These are phyloP conservation scores for Trichoderma sp. DNA, from an alignment of 2,329 filamentous ascomycete genomes.

Conservation along the genomic window DNA sequence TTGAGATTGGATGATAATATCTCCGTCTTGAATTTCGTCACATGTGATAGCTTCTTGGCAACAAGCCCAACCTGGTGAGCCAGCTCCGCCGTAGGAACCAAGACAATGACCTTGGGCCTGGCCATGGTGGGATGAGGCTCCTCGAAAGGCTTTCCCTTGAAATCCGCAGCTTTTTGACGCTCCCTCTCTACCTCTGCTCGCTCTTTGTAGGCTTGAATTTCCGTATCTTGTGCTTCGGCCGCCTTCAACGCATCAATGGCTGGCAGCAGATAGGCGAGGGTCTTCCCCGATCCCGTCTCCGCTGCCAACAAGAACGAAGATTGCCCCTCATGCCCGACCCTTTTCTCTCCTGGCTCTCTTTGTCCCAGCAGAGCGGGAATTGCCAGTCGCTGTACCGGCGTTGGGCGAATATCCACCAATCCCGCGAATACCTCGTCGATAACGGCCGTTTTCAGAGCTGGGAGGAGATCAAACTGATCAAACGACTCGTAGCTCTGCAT, in stretches of 20 bases:
- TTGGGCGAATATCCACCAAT: conserved; percentile 75
- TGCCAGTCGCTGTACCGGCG: conserved; percentile 84
- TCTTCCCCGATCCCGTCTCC: conserved; percentile 97
- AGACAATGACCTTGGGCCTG: conserved; percentile 78
- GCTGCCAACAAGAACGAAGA: conserved; percentile 77
- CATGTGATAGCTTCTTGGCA: conserved; percentile 80
- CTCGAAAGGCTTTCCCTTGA: conserved; percentile 64
- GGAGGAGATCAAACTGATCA: conserved; percentile 75
- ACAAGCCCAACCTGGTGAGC: conserved; percentile 83
- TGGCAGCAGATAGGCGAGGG: conserved; percentile 86
- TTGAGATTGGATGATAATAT: conserved; percentile 77
- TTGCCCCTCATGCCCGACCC: conserved; percentile 43
- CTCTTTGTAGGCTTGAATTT: conserved; percentile 59
- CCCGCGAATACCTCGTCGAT: conserved; percentile 71
- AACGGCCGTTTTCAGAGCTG: conserved; percentile 70
- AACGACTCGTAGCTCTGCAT: conserved; percentile 75
- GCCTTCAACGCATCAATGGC: conserved; percentile 82
- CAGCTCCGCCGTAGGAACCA: conserved; percentile 90
- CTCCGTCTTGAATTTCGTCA: conserved; percentile 81
- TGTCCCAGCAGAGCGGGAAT: conserved; percentile 77
- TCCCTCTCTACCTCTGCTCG: conserved; percentile 57
- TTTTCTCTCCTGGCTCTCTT: conserved; percentile 34
- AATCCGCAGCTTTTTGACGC: conserved; percentile 54
- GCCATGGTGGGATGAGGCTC: conserved; percentile 73
- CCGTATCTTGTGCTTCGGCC: conserved; percentile 63